Conservation (phyloP, 176 grass and related monocot genomes). For the Olyra latifolia region DNA sequence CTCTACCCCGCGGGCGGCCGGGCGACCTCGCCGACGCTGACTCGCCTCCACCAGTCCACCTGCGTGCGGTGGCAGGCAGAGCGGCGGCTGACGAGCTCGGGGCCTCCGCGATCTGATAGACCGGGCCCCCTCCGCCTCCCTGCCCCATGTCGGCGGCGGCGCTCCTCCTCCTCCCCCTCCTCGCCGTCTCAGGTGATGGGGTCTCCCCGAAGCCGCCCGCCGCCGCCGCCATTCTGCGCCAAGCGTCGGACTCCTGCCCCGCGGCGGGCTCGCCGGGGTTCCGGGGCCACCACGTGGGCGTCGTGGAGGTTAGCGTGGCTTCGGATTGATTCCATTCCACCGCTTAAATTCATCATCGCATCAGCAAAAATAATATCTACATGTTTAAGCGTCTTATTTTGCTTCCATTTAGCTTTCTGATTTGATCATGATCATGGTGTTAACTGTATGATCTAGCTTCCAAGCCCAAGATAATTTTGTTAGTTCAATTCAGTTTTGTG, state of each 20-base stretch:
- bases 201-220: conserved; percentile 28
- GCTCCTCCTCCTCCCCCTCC: conserved; percentile 33
- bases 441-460: not conserved
- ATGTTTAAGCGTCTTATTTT: not conserved
- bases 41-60: not conserved
- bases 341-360: not conserved
- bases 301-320: conserved; percentile 33
- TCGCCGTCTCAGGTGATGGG: conserved; percentile 29
- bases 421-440: not conserved
- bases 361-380: not conserved
- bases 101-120: conserved; percentile 6
- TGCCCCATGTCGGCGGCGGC: conserved; percentile 13
- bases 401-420: not conserved
- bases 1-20: not conserved
- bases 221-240: conserved; percentile 21
- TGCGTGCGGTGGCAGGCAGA: not conserved
- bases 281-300: conserved; percentile 7
- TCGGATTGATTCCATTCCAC: not conserved
- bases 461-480: not conserved
- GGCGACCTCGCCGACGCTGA: not conserved
- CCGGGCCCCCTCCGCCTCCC: not conserved
- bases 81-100: not conserved
- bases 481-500: not conserved
- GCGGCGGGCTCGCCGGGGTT: not conserved
- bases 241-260: not conserved